Base-by-base conservation (phyloP, 192 early-diverging fungal genomes). In the Polychytrium aggregatum region DNA sequence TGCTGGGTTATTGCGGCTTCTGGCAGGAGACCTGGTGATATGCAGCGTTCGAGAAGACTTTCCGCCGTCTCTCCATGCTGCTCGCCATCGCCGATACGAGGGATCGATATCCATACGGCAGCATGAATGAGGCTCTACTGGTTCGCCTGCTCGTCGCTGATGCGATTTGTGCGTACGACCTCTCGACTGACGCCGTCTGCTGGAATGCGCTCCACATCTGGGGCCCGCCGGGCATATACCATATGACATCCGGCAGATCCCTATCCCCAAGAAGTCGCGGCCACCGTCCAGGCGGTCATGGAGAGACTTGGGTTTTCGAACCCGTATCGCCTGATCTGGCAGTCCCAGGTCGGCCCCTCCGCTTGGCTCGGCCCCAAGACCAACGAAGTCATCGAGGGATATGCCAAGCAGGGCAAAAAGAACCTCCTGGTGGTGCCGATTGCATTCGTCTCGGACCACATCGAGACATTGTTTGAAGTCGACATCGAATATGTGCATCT, bases 381-480 rank as follows among this genome's bases (percentile, higher is more conserved):
- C 0, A 77, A 83, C 17, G 67, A 71, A 8, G 88, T 82, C 0
- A 78, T 98, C 50, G 63, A 82, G 43, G 82, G 81, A 10, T 78
- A 86, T 57, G 90, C 76, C 16, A 71, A 81, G 41, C 64, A 69
- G 25, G 89, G 90, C 0, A 63, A 83, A 52, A 88, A 82, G 34
- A 81, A 93, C 56, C 52, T 92, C 22, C 65, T 95, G 16, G 57
- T 92, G 28, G 83, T 98, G 2, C 94, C 94, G 0, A 84, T 98
- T 57, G 91, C 94, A 1, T 98, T 98, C 44, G 92, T 91, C 1
- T 86, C 83, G 24, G 94, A 98, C 56, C 94, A 98, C 58, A 86
- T 98, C 38, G 94, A 98, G 59, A 98, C 94, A 2, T 60, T 98
- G 45, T 98, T 80, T 76, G 94, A 98, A 74, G 70, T 98, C 41